Evolutionary conservation across 768 basidiomycete species (phyloP).

Genomic region (Chalciporus pseudorubinellus): DNA sequence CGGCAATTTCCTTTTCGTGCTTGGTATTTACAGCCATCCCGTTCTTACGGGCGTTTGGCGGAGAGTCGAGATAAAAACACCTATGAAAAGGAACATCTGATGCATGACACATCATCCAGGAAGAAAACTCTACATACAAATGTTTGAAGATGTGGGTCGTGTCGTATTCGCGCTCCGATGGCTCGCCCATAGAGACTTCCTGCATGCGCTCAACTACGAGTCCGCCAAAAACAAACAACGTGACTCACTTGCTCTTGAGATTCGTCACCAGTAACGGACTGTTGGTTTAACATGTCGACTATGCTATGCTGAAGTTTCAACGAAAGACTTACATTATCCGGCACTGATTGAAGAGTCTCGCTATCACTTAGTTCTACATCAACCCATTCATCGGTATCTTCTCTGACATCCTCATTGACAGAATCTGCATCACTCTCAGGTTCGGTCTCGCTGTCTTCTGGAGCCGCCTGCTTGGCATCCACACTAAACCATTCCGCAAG

Average conservation of each 20-base stretch:
- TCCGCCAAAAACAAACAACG: background rate
- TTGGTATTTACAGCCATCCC: constrained; percentile 57
- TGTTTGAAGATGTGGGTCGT: constrained; percentile 77
- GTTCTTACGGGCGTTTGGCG: constrained; percentile 65
- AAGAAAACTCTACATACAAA: constrained; percentile 48
- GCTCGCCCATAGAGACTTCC: constrained; percentile 71
- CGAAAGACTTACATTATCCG: constrained; percentile 5
- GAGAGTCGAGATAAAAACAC: constrained; percentile 86
- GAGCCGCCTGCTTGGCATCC: constrained; percentile 32
- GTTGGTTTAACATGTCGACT: background rate
- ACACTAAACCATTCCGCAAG: constrained; percentile 64
- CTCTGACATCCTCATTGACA: constrained; percentile 55
- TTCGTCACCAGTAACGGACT: constrained; percentile 15
- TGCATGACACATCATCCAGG: background rate
- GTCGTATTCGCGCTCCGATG: constrained; percentile 76
- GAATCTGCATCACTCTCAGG: constrained; percentile 69
- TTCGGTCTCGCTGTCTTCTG: constrained; percentile 42
- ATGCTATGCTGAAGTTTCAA: background rate
- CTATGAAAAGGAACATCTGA: constrained; percentile 35
- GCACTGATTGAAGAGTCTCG: constrained; percentile 22
- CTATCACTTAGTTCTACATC: constrained; percentile 19
- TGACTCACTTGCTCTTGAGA: constrained; percentile 6
- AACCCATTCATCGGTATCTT: constrained; percentile 43
- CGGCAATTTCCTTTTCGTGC: constrained; percentile 48
- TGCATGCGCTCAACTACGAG: constrained; percentile 1